Base-by-base conservation (phyloP, 108 stramenopile species). In the Cyclotella sp. region DNA sequence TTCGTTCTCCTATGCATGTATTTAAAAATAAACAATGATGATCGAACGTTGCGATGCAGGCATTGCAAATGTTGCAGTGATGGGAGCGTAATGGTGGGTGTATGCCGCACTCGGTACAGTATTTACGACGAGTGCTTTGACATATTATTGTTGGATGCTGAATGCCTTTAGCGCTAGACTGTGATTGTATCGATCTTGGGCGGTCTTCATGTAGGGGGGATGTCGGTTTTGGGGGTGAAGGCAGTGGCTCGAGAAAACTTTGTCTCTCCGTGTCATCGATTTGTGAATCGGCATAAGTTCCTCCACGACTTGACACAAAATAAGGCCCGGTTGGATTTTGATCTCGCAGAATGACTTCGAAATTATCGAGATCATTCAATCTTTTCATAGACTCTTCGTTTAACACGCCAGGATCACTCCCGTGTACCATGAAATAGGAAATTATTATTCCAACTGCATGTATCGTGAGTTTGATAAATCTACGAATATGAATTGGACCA, bases 1-100 rank as follows among this genome's bases (percentile, higher is more conserved):
- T 97, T 30, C 92, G 75, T 73, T 97, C 96, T 11, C 96, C 96
- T 58, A 97, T 91, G 76, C 95, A 95, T 3, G 93, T 93, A 24
- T 82, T 90, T 39, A 95, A 60, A 40, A 95, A 89, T 14, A 69
- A 24, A 72, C 96, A 97, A 76, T 95, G 94, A 85, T 97, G 96
- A 86, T 97, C 96, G 68, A 94, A 95, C 0, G 92, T 93, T 11
- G 93, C 90, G 18, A 97, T 91, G 74, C 92, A 95, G 57, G 49
- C 54, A 53, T 91, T 74, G 72, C 93, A 95, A 41, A 70, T 69
- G 22, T 82, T 77, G 84, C 96, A 97, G 63, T 94, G 94, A 76
- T 95, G 94, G 11, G 91, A 79, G 16, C 96, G 93, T n/a, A 95
- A 68, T 14, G 93, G 95, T n/a, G 91, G 92, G 51, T 63, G 61